Conservation (phyloP, 2,329 filamentous ascomycete species). For the Fusarium sp. region DNA sequence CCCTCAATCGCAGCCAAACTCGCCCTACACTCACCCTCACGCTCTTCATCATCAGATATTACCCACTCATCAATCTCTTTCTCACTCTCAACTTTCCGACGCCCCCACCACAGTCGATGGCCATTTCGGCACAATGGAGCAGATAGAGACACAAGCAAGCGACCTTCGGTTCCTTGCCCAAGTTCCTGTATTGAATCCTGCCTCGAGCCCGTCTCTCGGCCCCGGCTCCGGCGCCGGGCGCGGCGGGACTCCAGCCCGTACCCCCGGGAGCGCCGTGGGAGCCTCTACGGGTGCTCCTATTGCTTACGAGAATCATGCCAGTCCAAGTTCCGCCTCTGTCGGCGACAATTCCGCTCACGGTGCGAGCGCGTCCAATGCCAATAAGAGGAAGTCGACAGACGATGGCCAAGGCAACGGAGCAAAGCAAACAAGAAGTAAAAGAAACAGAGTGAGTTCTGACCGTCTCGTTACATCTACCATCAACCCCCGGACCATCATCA, state of each 20-base stretch:
- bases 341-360: conserved; percentile 61
- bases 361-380: conserved; percentile 39
- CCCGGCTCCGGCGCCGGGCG: conserved; percentile 29
- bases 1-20: not conserved
- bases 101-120: conserved; percentile 25
- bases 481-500: not conserved
- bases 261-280: conserved; percentile 32
- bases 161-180: conserved; percentile 63
- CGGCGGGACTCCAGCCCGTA: conserved; percentile 28
- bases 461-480: conserved; percentile 2
- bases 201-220: conserved; percentile 35
- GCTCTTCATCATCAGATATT: conserved; percentile 13
- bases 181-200: conserved; percentile 45
- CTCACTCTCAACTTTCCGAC: conserved; percentile 4
- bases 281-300: conserved; percentile 43
- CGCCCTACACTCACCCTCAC: conserved; percentile 10
- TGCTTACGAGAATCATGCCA: conserved; percentile 47
- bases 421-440: conserved; percentile 68
- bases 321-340: conserved; percentile 53
- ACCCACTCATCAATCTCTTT: conserved; percentile 6
- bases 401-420: conserved; percentile 48
- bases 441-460: conserved; percentile 61
- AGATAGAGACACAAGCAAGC: conserved; percentile 63
- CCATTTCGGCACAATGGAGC: conserved; percentile 56
- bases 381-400: conserved; percentile 53